Percentiles rank a stretch among this genome's conserved stretches.
Evolutionary conservation across 129 eudicot species (phyloP).

Genomic region (Chrysanthemum lavandulifolium): DNA sequence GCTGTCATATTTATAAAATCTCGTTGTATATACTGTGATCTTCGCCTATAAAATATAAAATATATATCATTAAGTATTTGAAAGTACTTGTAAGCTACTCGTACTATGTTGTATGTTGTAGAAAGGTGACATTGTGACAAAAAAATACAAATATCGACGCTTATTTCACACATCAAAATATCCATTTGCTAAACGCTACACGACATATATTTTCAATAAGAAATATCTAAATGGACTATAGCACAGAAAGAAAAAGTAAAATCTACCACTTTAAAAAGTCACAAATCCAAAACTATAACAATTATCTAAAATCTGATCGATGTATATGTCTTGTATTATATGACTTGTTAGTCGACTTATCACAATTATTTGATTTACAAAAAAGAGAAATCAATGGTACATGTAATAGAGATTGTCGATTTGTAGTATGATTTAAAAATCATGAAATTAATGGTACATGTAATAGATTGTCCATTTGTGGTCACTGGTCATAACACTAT

Average conservation of each 20-base stretch:
- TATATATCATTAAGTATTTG: no score
- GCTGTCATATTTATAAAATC: not conserved
- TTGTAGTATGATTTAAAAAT: no score
- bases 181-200: not conserved
- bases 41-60: no score
- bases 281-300: slow-evolving; percentile 23
- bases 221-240: not conserved
- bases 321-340: slow-evolving; percentile 19
- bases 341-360: slow-evolving; percentile 8
- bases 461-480: not conserved
- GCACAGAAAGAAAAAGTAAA: not conserved
- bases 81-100: no score
- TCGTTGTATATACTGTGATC: no score
- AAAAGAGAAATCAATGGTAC: not conserved
- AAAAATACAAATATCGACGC: not conserved
- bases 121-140: no score
- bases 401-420: not conserved
- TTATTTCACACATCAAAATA: not conserved
- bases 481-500: not conserved
- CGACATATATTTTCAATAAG: not conserved
- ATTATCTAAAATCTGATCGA: slow-evolving; percentile 29
- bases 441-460: no score
- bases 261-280: slow-evolving; percentile 7
- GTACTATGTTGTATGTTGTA: no score
- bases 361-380: slow-evolving; percentile 23